Evolutionary conservation across 2,329 filamentous ascomycete species (phyloP).

Genomic region (Diaporthe ampelina): DNA sequence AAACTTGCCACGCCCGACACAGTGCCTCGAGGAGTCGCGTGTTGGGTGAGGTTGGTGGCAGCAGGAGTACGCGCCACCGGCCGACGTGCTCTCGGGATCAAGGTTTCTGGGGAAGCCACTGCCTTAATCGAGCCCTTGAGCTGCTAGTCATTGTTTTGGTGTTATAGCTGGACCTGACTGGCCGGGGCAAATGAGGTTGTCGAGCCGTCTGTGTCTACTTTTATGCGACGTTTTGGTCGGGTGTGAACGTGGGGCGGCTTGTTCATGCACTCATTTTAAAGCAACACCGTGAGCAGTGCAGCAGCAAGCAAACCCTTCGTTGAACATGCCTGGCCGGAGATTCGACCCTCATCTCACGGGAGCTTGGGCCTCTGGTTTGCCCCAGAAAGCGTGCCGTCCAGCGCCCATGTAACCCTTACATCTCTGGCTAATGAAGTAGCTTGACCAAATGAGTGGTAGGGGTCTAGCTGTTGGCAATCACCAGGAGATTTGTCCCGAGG

Average conservation of each 20-base stretch:
- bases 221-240: conserved; percentile 33
- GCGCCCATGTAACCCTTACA: conserved; percentile 22
- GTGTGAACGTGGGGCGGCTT: conserved; percentile 33
- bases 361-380: conserved; percentile 35
- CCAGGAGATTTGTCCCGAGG: conserved; percentile 26
- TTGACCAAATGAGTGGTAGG: conserved; percentile 24
- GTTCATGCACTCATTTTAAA: conserved; percentile 36
- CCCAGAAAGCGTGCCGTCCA: conserved; percentile 13
- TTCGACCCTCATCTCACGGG: conserved; percentile 24
- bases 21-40: conserved; percentile 12
- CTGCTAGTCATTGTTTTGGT: conserved; percentile 33
- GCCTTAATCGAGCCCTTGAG: conserved; percentile 13
- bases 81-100: conserved; percentile 14
- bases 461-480: conserved; percentile 24
- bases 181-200: conserved; percentile 31
- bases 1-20: conserved; percentile 22
- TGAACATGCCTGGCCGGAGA: conserved; percentile 28
- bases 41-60: conserved; percentile 9
- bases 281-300: conserved; percentile 4
- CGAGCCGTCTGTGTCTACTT: conserved; percentile 8
- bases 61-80: conserved; percentile 10
- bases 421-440: conserved; percentile 23
- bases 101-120: conserved; percentile 30
- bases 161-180: conserved; percentile 25
- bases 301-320: conserved; percentile 23